phyloP scores from a whole-genome alignment of 2,329 filamentous ascomycete genomes.

The Colletotrichum cereale region DNA sequence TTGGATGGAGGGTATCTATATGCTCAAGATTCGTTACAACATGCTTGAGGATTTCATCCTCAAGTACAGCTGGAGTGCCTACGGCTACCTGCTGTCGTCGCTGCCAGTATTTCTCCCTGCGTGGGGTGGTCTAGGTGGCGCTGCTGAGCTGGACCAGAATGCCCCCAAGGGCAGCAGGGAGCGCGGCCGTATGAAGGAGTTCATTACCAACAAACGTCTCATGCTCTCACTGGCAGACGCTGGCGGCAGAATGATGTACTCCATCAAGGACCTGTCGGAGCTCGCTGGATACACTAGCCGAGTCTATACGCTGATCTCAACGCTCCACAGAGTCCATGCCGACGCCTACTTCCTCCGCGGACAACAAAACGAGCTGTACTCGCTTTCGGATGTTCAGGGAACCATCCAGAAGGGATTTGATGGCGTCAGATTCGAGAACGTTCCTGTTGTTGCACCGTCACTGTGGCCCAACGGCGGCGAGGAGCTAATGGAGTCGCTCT shows the following conservation, averaged over 20 bases:
- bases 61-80: constrained; percentile 99
- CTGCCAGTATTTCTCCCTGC: constrained; percentile 94
- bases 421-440: constrained; percentile 91
- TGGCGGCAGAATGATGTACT: constrained; percentile 99
- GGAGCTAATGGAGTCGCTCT: constrained; percentile 88
- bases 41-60: constrained; percentile 98
- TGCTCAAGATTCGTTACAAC: constrained; percentile 97
- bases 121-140: constrained; percentile 87
- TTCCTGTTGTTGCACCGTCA: constrained; percentile 90
- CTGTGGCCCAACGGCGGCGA: constrained; percentile 93
- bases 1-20: constrained; percentile 99
- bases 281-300: constrained; percentile 95
- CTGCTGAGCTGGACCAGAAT: constrained; percentile 71
- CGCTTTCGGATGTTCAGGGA: constrained; percentile 90
- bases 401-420: constrained; percentile 96
- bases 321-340: constrained; percentile 92
- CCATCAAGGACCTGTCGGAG: constrained; percentile 97
- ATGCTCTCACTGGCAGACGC: constrained; percentile 98
- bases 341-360: constrained; percentile 84
- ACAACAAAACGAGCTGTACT: constrained; percentile 83
- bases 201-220: constrained; percentile 98
- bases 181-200: constrained; percentile 93
- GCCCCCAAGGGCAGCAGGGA: constrained; percentile 72
- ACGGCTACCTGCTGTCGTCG: constrained; percentile 93
- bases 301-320: constrained; percentile 95